Conservation (phyloP, 805 yeast genomes). For the Schwanniomyces yamadae region DNA sequence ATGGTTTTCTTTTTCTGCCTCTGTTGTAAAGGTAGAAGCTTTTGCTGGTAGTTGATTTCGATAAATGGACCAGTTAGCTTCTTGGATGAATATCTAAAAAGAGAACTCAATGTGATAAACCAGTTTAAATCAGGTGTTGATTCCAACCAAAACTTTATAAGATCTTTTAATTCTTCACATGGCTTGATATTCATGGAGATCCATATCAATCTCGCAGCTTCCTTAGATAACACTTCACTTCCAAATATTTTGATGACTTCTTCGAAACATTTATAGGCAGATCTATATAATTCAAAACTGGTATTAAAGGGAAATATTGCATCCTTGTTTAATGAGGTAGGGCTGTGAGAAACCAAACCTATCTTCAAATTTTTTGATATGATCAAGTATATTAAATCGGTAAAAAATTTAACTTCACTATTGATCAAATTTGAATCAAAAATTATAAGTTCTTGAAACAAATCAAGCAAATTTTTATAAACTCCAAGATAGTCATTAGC, state of each 20-base stretch:
- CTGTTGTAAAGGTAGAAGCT: conserved; percentile 41
- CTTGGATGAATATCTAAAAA: conserved; percentile 46
- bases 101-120: conserved; percentile 54
- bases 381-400: conserved; percentile 24
- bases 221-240: conserved; percentile 42
- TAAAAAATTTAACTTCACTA: conserved; percentile 31
- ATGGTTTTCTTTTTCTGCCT: conserved; percentile 34
- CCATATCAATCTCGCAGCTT: conserved; percentile 60
- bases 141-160: conserved; percentile 62
- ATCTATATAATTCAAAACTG: conserved; percentile 36
- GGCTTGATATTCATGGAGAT: conserved; percentile 49
- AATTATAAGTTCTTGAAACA: conserved; percentile 38
- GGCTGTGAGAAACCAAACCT: conserved; percentile 31
- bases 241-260: conserved; percentile 56
- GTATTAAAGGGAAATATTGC: conserved; percentile 47
- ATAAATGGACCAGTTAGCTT: conserved; percentile 41
- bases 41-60: conserved; percentile 38
- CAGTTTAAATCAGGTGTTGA: conserved; percentile 48
- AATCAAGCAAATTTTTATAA: conserved; percentile 20
- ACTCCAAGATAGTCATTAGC: conserved; percentile 26
- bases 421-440: conserved; percentile 36
- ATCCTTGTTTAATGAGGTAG: conserved; percentile 39
- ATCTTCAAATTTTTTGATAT: conserved; percentile 36
- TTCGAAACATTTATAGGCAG: conserved; percentile 55
- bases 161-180: conserved; percentile 41